Conservation (phyloP, 176 grass and related monocot species). For the sorghum (Sorghum bicolor) region Sorghum_bicolor_NCBIv3 NC_012872.2:65867001-65867500, state of each 20-base stretch:
- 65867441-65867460: background rate
- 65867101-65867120: background rate
- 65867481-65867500: conserved; percentile 19
- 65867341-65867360: background rate
- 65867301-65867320: background rate
- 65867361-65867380: conserved; percentile 11
- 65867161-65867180: background rate
- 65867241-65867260: background rate
- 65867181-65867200: background rate
- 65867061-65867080: background rate
- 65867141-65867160: background rate
- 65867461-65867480: background rate
- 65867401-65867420: background rate
- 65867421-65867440: background rate
- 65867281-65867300: conserved; percentile 1
- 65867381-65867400: background rate
- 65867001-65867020: conserved; percentile 22
- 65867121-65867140: background rate
- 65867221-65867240: background rate
- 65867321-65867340: background rate
- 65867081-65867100: conserved; percentile 19
- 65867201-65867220: background rate
- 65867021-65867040: background rate
- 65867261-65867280: conserved; percentile 13
- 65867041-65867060: conserved; percentile 7